phyloP scores from a whole-genome alignment of 495 filamentous ascomycete genomes.

The Lasiosphaeria miniovina region DNA sequence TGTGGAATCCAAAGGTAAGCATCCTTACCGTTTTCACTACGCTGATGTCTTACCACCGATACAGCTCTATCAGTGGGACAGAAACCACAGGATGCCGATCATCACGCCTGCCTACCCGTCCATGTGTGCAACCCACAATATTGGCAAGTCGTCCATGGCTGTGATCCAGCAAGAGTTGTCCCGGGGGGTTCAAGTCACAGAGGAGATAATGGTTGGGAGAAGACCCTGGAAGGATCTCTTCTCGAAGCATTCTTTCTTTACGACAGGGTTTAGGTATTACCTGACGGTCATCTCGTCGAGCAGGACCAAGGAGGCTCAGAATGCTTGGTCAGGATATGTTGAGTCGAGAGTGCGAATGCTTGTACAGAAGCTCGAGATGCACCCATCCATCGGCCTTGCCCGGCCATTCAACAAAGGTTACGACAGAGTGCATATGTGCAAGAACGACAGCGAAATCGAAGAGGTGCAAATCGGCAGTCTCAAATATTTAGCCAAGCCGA shows the following conservation, averaged over 20 bases:
- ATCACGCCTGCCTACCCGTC: constrained; percentile 95
- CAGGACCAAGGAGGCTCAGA: constrained; percentile 77
- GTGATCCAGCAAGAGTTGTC: constrained; percentile 81
- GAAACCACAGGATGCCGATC: constrained; percentile 89
- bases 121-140: constrained; percentile 95
- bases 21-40: neutral
- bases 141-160: constrained; percentile 77
- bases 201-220: constrained; percentile 72
- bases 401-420: constrained; percentile 94
- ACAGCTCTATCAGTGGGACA: constrained; percentile 76
- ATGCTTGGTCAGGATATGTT: constrained; percentile 84
- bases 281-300: constrained; percentile 84
- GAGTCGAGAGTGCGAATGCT: constrained; percentile 88
- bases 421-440: constrained; percentile 72
- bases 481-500: constrained; percentile 60
- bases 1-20: constrained; percentile 91
- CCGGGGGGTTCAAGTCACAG: constrained; percentile 72
- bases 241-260: constrained; percentile 85
- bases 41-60: constrained; percentile 34
- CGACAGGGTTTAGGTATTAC: constrained; percentile 89
- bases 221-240: constrained; percentile 83
- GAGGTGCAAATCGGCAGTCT: constrained; percentile 67
- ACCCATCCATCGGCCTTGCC: constrained; percentile 71
- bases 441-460: constrained; percentile 65
- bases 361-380: constrained; percentile 73